Evolutionary conservation across 2,329 filamentous ascomycete genomes (phyloP), one percentile per base, ranked within the genome.

Genomic region (Cylindrodendrum hubeiense): DNA sequence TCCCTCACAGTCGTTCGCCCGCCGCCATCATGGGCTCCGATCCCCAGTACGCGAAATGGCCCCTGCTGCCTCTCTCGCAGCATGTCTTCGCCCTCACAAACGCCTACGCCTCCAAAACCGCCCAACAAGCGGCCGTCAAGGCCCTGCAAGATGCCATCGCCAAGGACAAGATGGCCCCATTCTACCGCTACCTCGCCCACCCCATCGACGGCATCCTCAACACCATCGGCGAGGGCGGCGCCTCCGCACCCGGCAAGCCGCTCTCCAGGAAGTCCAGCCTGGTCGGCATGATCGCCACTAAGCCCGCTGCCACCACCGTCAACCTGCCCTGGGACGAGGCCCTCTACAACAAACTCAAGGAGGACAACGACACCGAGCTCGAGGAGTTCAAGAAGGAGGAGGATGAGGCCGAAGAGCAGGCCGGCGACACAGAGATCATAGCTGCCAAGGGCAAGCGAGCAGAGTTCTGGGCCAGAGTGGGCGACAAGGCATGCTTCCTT

Each of bases 391-490:
- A 95, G 82, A 94, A 94, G 81, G 93, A 96, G 80, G 91, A 95
- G 80, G 95, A 97, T 67, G 95, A 99, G 78, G 96, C 96, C 10
- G 91, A 92, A 43, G 96, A 99, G 86, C 95, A 97, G 81, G 95
- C 95, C 65, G 96, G 96, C 60, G 96, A 99, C 76, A 98, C 94
- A 13, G 96, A 99, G 83, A 90, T 99, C 70, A 91, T 95, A 82
- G 93, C 94, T 60, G 96, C 95, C 71, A 90, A 93, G 81, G 95
- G 95, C 73, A 98, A 98, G 87, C 89, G 95, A 75, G 96, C 96
- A 65, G 96, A 99, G 81, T 97, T 97, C 81, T 98, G 93, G 88
- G 95, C 97, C 66, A 90, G 94, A 71, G 93, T 98, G 69, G 95
- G 95, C 73, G 96, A 99, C 84, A 98, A 98, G 91, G 94, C 95